A percentile compares a stretch with the other conserved stretches of the same genome.
Conservation (phyloP, 345 rosid species). For the Toxicodendron radicans region DNA sequence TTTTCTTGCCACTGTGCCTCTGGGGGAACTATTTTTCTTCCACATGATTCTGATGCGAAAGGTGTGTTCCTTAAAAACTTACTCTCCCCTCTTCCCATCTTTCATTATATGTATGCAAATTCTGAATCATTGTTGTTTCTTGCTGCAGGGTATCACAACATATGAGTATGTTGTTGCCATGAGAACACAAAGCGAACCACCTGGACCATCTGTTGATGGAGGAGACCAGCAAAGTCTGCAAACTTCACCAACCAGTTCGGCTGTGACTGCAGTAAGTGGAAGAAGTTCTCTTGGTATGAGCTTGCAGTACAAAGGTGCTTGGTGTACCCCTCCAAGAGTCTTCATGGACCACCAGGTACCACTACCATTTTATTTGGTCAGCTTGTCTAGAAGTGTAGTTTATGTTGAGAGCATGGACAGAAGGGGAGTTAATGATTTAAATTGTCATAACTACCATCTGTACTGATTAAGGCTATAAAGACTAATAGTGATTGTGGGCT, state of each 20-base stretch:
- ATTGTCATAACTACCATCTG: background rate
- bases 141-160: slow-evolving; percentile 82
- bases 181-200: slow-evolving; percentile 83
- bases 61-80: slow-evolving; percentile 36
- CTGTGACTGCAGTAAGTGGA: slow-evolving; percentile 78
- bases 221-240: slow-evolving; percentile 71
- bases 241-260: slow-evolving; percentile 82
- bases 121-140: slow-evolving; percentile 12
- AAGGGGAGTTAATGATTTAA: background rate
- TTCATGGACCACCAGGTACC: slow-evolving; percentile 92
- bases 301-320: slow-evolving; percentile 81
- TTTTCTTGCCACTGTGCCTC: slow-evolving; percentile 74
- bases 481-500: background rate
- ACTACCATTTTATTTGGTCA: background rate
- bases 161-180: slow-evolving; percentile 91
- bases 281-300: slow-evolving; percentile 86
- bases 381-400: background rate
- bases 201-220: slow-evolving; percentile 69
- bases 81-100: background rate
- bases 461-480: slow-evolving; percentile 4
- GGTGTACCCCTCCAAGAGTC: slow-evolving; percentile 98
- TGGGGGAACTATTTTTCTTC: slow-evolving; percentile 90
- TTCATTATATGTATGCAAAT: slow-evolving; percentile 11
- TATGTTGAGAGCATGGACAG: background rate
- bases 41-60: slow-evolving; percentile 85